Conservation (phyloP, 2,329 filamentous ascomycete genomes). For the Mycosphaerella sp. region DNA sequence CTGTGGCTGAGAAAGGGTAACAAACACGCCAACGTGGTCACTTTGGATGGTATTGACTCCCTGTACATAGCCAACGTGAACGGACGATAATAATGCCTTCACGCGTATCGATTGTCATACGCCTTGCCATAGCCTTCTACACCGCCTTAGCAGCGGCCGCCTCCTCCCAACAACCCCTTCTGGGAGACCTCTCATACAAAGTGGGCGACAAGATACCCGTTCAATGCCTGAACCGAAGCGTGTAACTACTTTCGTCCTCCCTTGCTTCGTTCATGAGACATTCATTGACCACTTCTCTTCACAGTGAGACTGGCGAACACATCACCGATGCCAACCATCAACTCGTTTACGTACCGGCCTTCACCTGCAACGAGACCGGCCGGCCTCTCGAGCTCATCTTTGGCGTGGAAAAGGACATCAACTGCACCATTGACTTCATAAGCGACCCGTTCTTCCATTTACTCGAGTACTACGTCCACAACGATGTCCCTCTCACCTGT, state of each 20-base stretch:
- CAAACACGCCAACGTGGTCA: too few species aligned
- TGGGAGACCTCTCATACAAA: conserved; percentile 40
- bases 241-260: conserved; percentile 35
- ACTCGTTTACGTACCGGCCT: conserved; percentile 88
- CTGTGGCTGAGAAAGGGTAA: too few species aligned
- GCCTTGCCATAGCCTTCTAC: conserved; percentile 31
- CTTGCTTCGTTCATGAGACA: conserved; percentile 2
- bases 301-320: conserved; percentile 76
- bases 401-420: conserved; percentile 71
- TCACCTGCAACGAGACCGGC: conserved; percentile 79
- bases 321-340: conserved; percentile 74
- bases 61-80: too few species aligned
- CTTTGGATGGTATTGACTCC: too few species aligned
- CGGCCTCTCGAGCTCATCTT: conserved; percentile 79
- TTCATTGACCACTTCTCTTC: neutral
- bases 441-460: conserved; percentile 78
- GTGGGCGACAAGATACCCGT: conserved; percentile 47
- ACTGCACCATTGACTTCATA: conserved; percentile 75
- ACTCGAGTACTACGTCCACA: conserved; percentile 96
- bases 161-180: conserved; percentile 38
- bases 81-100: neutral
- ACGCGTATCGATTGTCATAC: conserved; percentile 22
- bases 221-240: conserved; percentile 47
- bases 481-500: conserved; percentile 86
- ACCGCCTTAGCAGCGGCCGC: conserved; percentile 36